Base-by-base conservation (phyloP, 495 filamentous ascomycete genomes). In the Annulohypoxylon stygium region DNA sequence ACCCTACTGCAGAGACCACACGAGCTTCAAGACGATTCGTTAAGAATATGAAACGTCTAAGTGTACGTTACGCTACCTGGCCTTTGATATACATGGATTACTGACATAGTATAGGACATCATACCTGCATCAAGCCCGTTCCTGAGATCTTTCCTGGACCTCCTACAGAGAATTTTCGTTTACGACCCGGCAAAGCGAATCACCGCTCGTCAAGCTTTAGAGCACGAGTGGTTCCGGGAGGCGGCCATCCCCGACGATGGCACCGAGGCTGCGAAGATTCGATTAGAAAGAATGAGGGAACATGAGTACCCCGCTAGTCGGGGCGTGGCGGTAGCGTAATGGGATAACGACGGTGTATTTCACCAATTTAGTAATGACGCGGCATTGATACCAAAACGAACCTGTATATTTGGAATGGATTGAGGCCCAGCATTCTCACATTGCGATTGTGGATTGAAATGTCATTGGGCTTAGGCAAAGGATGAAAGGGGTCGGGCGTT, bases 211-310 rank as follows among this genome's bases (percentile, higher is more conserved):
- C 83, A 97, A 76, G 96, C 96, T 7, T 83, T 99, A 50, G 89
- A 95, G 68, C 96, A 99, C 77, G 89, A 92, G 0, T 99, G 96
- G 96, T 99, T 99, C 83, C 91, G 90, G 72, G 95, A 98, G 80
- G 85, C 85, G 6, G 84, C 91, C 2, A 81, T 87, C 11, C 88
- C 91, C 20, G 96, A 99, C 76, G 96, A 99, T 78, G 96, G 96
- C 39, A 98, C 95, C 20, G 97, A 98, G 83, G 96, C 96, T 41
- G 86, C 90, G 30, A 91, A 92, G 72, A 93, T 97, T 61, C 85
- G 87, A 45, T 65, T 86, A 50, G 87, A 90, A 70, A 83, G 87
- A 60, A 78, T 84, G 74, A 78, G 79, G 70, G 70, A 74, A 39
- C 70, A 70, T 37, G 77, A 78, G 18, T 77, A 74, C 51, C 75